Base-by-base conservation (phyloP, 805 yeast species). In the Saturnispora besseyi region DNA sequence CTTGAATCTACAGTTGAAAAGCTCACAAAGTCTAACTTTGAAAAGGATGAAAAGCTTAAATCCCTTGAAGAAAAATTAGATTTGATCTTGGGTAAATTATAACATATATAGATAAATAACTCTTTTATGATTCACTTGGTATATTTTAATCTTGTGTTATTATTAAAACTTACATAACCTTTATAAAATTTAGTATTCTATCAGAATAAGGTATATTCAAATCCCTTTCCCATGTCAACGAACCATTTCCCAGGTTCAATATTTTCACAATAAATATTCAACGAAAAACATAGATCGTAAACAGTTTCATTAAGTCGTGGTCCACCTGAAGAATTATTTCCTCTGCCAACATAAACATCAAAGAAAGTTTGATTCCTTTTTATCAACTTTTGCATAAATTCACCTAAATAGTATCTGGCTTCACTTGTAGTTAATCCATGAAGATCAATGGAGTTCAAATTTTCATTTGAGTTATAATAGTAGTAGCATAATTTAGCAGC, bases 21-120 rank as follows among this genome's bases (percentile, higher is more conserved):
- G 49, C 69, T 86, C 51, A 69, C 74, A 8, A 69, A 71, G 15
- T 70, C 82, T 4, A 82, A 78, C 49, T 55, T 73, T n/a, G 83
- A 77, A 32, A 85, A 84, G 60, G 91, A 85, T 59, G 80, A 70
- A 40, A 78, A 78, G 61, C 65, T 86, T 49, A 70, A 68, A 30
- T 61, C 72, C 6, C 66, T 86, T 40, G 91, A 85, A 63, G 67
- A 65, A 29, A 85, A 82, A 64, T 69, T 86, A 43, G 83, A 82
- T 45, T 64, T 71, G 45, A 65, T 84, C 38, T 59, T 78, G 44
- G 67, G 70, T 26, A 75, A 73, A 61, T 67, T 62, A 7, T 48
- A 33, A 29, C 30, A 10, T 18, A 9, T 32, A 15, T 21, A 15
- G 13, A 18, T 43, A n/a, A 21, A 3, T n/a, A 15, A 28, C 13